Evolutionary conservation across 1,139 yeast species (phyloP), one percentile per base, ranked within the genome.

Genomic region (Yamadazyma buinensis): DNA sequence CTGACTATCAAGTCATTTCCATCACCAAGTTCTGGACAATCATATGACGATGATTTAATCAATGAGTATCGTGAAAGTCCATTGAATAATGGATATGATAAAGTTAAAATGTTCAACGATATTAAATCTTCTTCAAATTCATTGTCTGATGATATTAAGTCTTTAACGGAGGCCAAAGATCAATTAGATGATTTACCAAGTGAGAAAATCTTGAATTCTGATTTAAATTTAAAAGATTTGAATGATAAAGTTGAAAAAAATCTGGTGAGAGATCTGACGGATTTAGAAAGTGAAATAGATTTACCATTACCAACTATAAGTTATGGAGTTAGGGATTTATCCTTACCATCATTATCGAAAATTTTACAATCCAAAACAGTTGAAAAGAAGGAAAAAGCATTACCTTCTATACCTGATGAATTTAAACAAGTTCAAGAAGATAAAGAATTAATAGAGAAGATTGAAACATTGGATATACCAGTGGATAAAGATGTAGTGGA

Each of bases 91-190:
- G 12, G 9, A 5, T 13, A 13, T 27, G 11, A n/a, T 5, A 11
- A n/a, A 7, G 15, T 15, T 15, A 35, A 31, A 19, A 17, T 27
- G 11, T 20, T 35, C 3, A 25, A 27, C 15, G 37, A 35, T 44
- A 61, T 61, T 38, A 42, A 36, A 2, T 2, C 54, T 56, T 30
- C 33, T 24, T 28, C 24, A n/a, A 28, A 22, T 20, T 28, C 31
- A 11, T 14, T 29, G 3, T 15, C 25, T 9, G 32, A 28, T 3
- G 15, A 15, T 25, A 30, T 24, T 2, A 24, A 23, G 17, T 7
- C 19, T 5, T 5, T 17, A 17, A 5, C 19, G 5, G 7, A 7
- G 7, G 7, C 5, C 5, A 5, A 5, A 5, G 7, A 5, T 5
- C 19, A 5, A 7, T 19, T 5, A 3, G 12, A 23, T n/a, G 14